Percentiles rank a stretch among this genome's conserved stretches.
Evolutionary conservation across 805 yeast species (phyloP).

Genomic region (Brettanomyces naardenensis): DNA sequence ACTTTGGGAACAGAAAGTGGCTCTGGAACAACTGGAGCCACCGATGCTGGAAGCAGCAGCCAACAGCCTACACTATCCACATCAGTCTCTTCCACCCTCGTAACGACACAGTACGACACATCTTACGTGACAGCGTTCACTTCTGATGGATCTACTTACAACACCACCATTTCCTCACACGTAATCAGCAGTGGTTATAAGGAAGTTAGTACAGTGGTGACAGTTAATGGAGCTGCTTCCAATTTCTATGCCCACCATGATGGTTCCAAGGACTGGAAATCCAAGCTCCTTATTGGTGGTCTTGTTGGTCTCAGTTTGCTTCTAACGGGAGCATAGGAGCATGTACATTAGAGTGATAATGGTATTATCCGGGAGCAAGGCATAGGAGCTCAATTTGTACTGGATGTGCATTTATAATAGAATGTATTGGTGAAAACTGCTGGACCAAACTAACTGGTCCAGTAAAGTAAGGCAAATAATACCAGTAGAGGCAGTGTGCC

Average conservation of each 20-base stretch:
- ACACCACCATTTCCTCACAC: background rate
- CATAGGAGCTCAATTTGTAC: too few relatives aligned
- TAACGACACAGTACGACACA: background rate
- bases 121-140: background rate
- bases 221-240: background rate
- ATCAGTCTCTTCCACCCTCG: background rate
- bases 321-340: constrained; percentile 12
- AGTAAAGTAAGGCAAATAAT: too few relatives aligned
- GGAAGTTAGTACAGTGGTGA: constrained; percentile 1
- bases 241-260: background rate
- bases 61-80: background rate
- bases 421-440: too few relatives aligned
- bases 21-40: background rate
- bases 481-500: too few relatives aligned
- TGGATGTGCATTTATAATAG: too few relatives aligned
- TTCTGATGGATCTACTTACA: background rate
- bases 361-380: too few relatives aligned
- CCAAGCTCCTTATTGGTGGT: constrained; percentile 15
- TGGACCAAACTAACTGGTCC: too few relatives aligned
- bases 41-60: background rate
- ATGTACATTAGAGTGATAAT: too few relatives aligned
- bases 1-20: constrained; percentile 10
- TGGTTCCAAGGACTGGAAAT: constrained; percentile 11
- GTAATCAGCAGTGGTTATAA: background rate
- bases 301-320: constrained; percentile 14